Evolutionary conservation across 768 basidiomycete species (phyloP), one percentile per base, ranked within the genome.

Genomic region (Lactifluus rugatus): DNA sequence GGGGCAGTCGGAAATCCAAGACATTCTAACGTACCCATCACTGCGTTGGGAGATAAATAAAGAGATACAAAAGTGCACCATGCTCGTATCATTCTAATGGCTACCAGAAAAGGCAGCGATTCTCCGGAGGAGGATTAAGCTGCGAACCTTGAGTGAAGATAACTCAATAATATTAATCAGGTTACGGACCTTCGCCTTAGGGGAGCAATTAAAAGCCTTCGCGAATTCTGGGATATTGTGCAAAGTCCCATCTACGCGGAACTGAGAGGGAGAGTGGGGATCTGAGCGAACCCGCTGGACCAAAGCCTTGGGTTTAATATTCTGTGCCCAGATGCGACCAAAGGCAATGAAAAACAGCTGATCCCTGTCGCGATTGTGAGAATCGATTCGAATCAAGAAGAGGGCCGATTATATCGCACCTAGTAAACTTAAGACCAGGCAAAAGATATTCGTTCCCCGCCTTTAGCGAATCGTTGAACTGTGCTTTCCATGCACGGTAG

Each of bases 321-420:
- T 83, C 66, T 82, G 78, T 0, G 85, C 90, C 91, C 91, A 95
- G n/a, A 87, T 82, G 26, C 87, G 81, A 14, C 82, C 93, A 66
- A 89, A 94, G 2, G 90, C 81, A 55, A 97, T 82, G 76, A 96
- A 97, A 75, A 97, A 97, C 28, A 97, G 72, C 74, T 97, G 94
- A 41, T 96, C 94, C 58, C 87, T 89, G 66, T 26, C 32, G 51
- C 16, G 11, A 25, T 25, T 14, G 32, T 25, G n/a, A 57, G n/a
- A 39, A 60, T 46, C 25, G 44, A 45, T 19, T 37, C 36, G 19
- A 7, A 19, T 37, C 41, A 46, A 48, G n/a, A n/a, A n/a, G n/a
- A 46, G 36, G 10, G 17, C 26, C 19, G 28, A 16, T 41, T 26
- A 8, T 54, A 21, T 57, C 75, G 48, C 52, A 83, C 88, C 85